Conservation (phyloP, 2,329 filamentous ascomycete species). For the Pseudogymnoascus sp. region DNA sequence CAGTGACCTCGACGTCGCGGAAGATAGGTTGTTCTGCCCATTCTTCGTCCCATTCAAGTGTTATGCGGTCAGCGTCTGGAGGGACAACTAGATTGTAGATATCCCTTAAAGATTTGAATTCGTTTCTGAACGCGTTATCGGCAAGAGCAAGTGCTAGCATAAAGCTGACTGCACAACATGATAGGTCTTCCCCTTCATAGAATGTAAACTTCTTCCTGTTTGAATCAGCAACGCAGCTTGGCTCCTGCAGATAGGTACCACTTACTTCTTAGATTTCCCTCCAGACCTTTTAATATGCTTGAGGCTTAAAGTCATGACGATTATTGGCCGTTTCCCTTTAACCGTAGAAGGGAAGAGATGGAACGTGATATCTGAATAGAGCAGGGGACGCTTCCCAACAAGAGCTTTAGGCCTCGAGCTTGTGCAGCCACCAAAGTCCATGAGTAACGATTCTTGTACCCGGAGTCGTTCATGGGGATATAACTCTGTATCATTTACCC, state of each 20-base stretch:
- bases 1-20: conserved; percentile 17
- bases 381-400: conserved; percentile 16
- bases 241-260: not conserved
- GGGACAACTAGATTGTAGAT: conserved; percentile 22
- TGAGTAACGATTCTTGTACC: conserved; percentile 18
- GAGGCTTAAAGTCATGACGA: conserved; percentile 21
- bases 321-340: conserved; percentile 14
- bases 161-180: conserved; percentile 17
- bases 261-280: conserved; percentile 18
- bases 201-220: conserved; percentile 22
- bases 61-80: conserved; percentile 15
- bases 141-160: conserved; percentile 21
- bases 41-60: conserved; percentile 18
- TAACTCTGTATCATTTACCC: conserved; percentile 18
- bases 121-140: conserved; percentile 21
- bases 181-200: conserved; percentile 18
- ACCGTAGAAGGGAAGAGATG: conserved; percentile 19
- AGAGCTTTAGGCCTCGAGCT: conserved; percentile 20
- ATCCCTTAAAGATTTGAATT: conserved; percentile 17
- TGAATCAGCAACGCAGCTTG: conserved; percentile 2
- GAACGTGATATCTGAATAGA: conserved; percentile 23
- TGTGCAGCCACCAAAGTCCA: conserved; percentile 20
- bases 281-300: conserved; percentile 22
- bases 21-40: conserved; percentile 20
- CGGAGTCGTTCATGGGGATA: conserved; percentile 22